A percentile compares a stretch with the other conserved stretches of the same genome.
phyloP scores from a whole-genome alignment of 169 alveolate species.

The Perkinsus chesapeaki region DNA sequence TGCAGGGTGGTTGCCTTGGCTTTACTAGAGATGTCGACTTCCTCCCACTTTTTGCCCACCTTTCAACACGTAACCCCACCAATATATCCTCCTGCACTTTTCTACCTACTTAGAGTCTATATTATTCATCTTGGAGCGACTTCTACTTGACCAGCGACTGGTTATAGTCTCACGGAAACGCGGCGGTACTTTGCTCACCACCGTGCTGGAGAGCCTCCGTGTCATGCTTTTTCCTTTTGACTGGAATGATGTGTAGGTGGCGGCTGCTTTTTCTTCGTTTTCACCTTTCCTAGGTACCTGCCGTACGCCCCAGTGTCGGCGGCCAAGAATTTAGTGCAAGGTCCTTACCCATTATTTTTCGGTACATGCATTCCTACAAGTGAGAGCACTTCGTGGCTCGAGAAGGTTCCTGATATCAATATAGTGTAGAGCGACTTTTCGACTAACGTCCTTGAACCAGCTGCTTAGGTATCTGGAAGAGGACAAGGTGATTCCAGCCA shows the following conservation, averaged over 20 bases:
- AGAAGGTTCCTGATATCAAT: background rate
- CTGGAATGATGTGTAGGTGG: background rate
- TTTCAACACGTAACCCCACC: background rate
- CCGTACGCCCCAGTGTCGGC: background rate
- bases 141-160: background rate
- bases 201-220: background rate
- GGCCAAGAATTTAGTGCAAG: background rate
- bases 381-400: background rate
- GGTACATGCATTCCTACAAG: background rate
- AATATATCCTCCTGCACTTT: background rate
- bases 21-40: background rate
- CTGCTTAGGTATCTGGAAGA: background rate
- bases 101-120: background rate
- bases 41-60: background rate
- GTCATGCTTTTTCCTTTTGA: background rate
- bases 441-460: background rate
- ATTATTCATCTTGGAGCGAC: background rate
- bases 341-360: background rate
- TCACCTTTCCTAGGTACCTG: background rate
- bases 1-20: background rate
- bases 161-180: background rate
- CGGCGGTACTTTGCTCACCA: background rate
- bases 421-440: background rate
- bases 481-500: background rate
- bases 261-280: background rate